Conservation (phyloP, 257 asterid genomes). For the Primulina eburnea region DNA sequence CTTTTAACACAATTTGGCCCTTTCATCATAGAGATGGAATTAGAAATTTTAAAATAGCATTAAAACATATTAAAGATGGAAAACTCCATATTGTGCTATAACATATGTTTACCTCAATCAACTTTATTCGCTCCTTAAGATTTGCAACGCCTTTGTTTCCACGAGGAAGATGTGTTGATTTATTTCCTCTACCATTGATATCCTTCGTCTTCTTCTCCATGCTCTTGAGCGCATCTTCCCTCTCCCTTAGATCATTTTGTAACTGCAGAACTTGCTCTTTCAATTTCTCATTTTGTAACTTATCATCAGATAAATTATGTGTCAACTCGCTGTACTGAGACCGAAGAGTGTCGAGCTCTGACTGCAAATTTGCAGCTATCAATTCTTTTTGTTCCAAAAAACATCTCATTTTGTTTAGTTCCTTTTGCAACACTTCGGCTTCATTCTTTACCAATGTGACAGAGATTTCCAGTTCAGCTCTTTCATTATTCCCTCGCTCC, state of each 20-base stretch:
- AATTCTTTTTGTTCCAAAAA: slow-evolving; percentile 54
- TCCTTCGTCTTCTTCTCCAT: slow-evolving; percentile 66
- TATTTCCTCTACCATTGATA: slow-evolving; percentile 28
- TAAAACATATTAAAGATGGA: slow-evolving; percentile 3
- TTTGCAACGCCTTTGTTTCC: slow-evolving; percentile 52
- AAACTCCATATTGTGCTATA: not conserved
- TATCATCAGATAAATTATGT: slow-evolving; percentile 36
- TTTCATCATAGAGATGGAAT: slow-evolving; percentile 26
- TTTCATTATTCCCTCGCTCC: slow-evolving; percentile 47
- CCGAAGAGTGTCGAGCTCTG: slow-evolving; percentile 50
- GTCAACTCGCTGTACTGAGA: slow-evolving; percentile 43
- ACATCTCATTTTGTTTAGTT: slow-evolving; percentile 38
- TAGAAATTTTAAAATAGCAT: slow-evolving; percentile 3
- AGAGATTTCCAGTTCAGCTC: slow-evolving; percentile 43
- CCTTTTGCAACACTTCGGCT: slow-evolving; percentile 36
- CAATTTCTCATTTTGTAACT: slow-evolving; percentile 58
- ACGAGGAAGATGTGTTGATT: slow-evolving; percentile 30
- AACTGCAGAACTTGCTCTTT: slow-evolving; percentile 51
- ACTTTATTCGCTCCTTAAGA: slow-evolving; percentile 69
- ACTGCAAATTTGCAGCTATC: slow-evolving; percentile 36
- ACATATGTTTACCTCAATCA: slow-evolving; percentile 68
- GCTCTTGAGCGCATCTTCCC: slow-evolving; percentile 52
- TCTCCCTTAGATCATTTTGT: slow-evolving; percentile 54
- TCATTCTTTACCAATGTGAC: slow-evolving; percentile 36
- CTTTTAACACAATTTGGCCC: slow-evolving; percentile 69